phyloP scores from a whole-genome alignment of 345 rosid genomes.

The Gossypium ekmanianum region DNA sequence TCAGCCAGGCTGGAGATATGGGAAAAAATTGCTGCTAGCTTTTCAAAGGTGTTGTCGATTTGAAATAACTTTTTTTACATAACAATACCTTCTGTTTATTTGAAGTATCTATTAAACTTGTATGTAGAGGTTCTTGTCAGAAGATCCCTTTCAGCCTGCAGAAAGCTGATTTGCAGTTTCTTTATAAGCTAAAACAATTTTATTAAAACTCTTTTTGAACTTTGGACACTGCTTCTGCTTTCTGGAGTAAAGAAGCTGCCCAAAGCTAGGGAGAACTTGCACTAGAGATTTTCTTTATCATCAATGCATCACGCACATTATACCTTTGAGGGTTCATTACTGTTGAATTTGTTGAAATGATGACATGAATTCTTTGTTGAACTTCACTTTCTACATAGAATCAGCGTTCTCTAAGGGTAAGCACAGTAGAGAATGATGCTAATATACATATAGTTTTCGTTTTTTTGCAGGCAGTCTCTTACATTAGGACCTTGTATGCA shows the following conservation, averaged over 20 bases:
- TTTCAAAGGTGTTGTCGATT: neutral
- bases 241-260: neutral
- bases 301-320: neutral
- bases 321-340: neutral
- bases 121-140: neutral
- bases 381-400: neutral
- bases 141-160: neutral
- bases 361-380: neutral
- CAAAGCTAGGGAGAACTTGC: neutral
- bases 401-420: neutral
- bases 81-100: slow-evolving; percentile 2
- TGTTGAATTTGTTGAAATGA: neutral
- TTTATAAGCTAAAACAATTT: neutral
- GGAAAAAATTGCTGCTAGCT: neutral
- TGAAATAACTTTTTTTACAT: neutral
- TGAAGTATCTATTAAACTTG: neutral
- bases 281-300: neutral
- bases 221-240: neutral
- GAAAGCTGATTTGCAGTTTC: neutral
- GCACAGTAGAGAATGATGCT: slow-evolving; percentile 1
- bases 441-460: slow-evolving; percentile 13
- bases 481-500: slow-evolving; percentile 83
- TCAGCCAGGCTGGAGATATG: neutral
- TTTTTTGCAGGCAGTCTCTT: slow-evolving; percentile 84
- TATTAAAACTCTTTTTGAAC: neutral